These are phyloP conservation scores for Rubus parviflorus DNA, from an alignment of 306 rosid genomes.

Conservation along the genomic window DNA sequence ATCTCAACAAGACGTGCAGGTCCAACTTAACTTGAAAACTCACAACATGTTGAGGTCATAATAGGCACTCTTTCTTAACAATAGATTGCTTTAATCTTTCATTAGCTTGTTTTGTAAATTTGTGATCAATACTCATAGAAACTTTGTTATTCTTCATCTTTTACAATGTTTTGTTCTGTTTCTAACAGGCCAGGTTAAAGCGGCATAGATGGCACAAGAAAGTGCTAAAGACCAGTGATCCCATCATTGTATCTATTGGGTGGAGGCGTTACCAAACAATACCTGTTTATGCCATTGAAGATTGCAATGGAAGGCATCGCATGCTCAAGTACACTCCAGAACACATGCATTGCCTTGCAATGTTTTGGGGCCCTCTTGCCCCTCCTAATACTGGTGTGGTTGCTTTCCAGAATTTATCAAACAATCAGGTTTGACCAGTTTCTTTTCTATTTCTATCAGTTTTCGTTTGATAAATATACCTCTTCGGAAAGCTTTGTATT, in stretches of 20 bases:
- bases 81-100: no score
- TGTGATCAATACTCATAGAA: constrained; percentile 3
- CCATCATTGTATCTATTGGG: constrained; percentile 82
- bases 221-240: constrained; percentile 87
- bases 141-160: not conserved
- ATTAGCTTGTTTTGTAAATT: not conserved
- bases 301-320: constrained; percentile 78
- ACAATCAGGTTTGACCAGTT: constrained; percentile 56
- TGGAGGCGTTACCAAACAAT: constrained; percentile 98
- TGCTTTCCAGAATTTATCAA: constrained; percentile 80
- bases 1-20: not conserved
- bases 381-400: constrained; percentile 90
- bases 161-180: not conserved
- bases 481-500: not conserved
- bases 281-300: constrained; percentile 89
- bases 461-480: not conserved
- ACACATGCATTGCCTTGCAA: constrained; percentile 92
- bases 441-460: not conserved
- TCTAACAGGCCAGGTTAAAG: constrained; percentile 79
- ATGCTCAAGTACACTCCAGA: constrained; percentile 97
- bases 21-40: not conserved
- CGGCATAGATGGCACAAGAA: constrained; percentile 95
- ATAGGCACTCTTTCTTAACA: not conserved
- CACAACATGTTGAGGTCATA: not conserved
- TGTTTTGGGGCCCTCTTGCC: constrained; percentile 96